These are phyloP conservation scores for Aspergillus taichungensis DNA, from an alignment of 495 filamentous ascomycete species.

Conservation along the genomic window DNA sequence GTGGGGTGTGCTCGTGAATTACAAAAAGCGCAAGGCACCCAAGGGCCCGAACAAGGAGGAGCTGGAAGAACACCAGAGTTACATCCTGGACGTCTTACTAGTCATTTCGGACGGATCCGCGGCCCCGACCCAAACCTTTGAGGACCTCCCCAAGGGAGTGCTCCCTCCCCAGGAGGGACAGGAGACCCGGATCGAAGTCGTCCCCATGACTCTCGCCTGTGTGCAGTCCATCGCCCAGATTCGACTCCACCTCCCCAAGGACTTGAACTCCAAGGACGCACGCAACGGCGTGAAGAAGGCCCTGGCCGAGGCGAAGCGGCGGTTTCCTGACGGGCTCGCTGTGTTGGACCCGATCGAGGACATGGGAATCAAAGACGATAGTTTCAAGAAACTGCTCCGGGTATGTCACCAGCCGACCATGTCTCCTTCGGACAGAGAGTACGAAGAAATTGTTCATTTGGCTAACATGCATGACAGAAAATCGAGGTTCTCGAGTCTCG, in stretches of 20 bases:
- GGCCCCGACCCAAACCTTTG: conserved; percentile 46
- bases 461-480: conserved; percentile 45
- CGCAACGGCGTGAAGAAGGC: conserved; percentile 56
- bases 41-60: conserved; percentile 52
- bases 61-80: conserved; percentile 60
- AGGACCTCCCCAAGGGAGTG: conserved; percentile 56
- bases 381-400: conserved; percentile 84
- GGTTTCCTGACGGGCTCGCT: conserved; percentile 90
- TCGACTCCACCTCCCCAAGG: conserved; percentile 69
- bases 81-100: conserved; percentile 74
- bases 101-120: conserved; percentile 53
- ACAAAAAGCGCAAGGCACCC: conserved; percentile 47
- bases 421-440: not conserved
- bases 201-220: conserved; percentile 78
- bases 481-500: conserved; percentile 94
- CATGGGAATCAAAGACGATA: conserved; percentile 85
- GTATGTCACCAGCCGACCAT: conserved; percentile 27
- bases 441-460: not conserved
- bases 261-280: conserved; percentile 52
- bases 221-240: conserved; percentile 69
- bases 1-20: conserved; percentile 81
- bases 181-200: conserved; percentile 66
- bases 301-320: conserved; percentile 64
- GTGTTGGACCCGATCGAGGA: conserved; percentile 87
- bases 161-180: conserved; percentile 56